These are phyloP conservation scores for Suillus lakei DNA, from an alignment of 768 basidiomycete genomes.

Conservation along the genomic window DNA sequence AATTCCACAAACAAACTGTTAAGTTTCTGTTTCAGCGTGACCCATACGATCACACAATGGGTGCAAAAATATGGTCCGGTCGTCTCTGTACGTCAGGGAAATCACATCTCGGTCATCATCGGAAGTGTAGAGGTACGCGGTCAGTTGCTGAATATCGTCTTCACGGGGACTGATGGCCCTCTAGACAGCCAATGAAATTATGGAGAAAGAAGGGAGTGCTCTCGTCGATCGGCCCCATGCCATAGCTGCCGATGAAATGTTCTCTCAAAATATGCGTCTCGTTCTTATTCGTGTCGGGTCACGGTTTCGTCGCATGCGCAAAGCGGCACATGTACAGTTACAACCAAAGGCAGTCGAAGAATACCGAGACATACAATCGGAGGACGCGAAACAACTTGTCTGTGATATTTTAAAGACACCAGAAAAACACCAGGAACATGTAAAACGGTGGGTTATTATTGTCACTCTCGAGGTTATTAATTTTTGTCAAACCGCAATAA, in stretches of 20 bases:
- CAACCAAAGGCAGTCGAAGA: constrained; percentile 48
- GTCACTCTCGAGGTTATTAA: neutral
- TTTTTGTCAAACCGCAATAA: neutral
- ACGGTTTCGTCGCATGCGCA: constrained; percentile 57
- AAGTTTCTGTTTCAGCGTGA: constrained; percentile 9
- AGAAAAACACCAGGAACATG: constrained; percentile 4
- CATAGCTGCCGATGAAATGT: constrained; percentile 56
- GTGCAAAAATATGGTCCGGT: constrained; percentile 32
- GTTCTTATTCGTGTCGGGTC: constrained; percentile 54
- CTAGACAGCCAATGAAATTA: constrained; percentile 55
- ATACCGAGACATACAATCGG: constrained; percentile 48
- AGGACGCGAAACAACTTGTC: constrained; percentile 22
- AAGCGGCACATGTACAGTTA: constrained; percentile 55
- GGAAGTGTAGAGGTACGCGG: constrained; percentile 24
- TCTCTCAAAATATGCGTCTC: constrained; percentile 59
- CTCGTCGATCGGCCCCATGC: constrained; percentile 51
- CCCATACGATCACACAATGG: constrained; percentile 42
- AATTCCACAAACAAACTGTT: neutral
- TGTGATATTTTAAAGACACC: constrained; percentile 10
- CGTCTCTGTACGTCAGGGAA: constrained; percentile 28
- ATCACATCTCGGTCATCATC: constrained; percentile 30
- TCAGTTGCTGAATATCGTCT: constrained; percentile 14
- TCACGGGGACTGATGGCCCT: neutral
- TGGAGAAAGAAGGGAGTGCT: constrained; percentile 59
- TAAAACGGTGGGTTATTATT: neutral